These are phyloP conservation scores for Nidularia pulvinata DNA, from an alignment of 768 basidiomycete species.

Conservation along the genomic window DNA sequence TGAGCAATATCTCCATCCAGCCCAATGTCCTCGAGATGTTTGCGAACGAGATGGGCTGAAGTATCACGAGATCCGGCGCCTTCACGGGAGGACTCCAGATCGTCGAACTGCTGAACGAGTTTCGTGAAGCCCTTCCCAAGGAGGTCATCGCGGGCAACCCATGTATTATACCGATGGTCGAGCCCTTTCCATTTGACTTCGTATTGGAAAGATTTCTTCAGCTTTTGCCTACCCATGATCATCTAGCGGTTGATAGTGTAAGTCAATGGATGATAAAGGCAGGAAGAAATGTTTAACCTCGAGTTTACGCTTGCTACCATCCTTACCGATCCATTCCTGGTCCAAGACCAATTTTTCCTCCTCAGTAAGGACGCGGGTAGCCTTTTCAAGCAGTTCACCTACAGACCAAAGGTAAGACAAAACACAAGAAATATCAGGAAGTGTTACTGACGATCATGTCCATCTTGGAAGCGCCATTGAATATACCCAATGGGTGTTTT, in stretches of 20 bases:
- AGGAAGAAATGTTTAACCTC: conserved; percentile 49
- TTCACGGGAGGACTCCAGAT: conserved; percentile 94
- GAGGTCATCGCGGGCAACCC: conserved; percentile 88
- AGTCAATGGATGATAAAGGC: neutral
- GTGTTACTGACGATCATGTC: conserved; percentile 80
- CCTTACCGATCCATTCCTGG: conserved; percentile 87
- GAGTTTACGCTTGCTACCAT: conserved; percentile 88
- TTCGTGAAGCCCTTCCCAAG: conserved; percentile 87
- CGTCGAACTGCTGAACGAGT: conserved; percentile 92
- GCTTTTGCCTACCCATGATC: conserved; percentile 94
- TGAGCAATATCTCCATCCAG: conserved; percentile 97
- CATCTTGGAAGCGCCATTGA: conserved; percentile 99
- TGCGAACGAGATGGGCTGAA: conserved; percentile 75
- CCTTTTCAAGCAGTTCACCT: conserved; percentile 92
- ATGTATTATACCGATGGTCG: conserved; percentile 88
- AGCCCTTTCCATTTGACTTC: conserved; percentile 87
- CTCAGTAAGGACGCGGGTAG: conserved; percentile 85
- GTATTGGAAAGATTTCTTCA: conserved; percentile 95
- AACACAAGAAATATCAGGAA: conserved; percentile 2
- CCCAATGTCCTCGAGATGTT: conserved; percentile 94
- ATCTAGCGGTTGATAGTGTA: conserved; percentile 37
- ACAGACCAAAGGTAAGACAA: conserved; percentile 3
- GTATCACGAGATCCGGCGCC: conserved; percentile 94
- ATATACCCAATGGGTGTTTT: conserved; percentile 98
- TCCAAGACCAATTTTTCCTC: conserved; percentile 83